Evolutionary conservation across 2,329 filamentous ascomycete genomes (phyloP), one percentile per base, ranked within the genome.

Genomic region (Byssoonygena ceratinophila): DNA sequence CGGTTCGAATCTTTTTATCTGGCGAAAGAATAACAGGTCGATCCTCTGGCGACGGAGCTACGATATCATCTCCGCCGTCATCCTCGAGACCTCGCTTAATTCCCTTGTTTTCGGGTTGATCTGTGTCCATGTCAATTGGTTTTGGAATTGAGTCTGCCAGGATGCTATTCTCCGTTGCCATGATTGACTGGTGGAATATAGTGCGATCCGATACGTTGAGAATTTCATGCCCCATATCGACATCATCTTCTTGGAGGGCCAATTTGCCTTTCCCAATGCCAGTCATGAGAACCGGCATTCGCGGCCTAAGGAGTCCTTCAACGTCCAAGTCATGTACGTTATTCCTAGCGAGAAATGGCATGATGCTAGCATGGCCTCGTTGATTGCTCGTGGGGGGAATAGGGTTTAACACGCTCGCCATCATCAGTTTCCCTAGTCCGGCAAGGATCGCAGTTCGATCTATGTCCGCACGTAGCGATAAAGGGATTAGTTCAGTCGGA

Each of bases 321-420:
- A 92, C 79, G 14, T 77, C 78, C 53, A 79, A 73, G 46, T 83
- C 78, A 9, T 76, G 66, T 0, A 81, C 75, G 60, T 82, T 86
- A 47, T 79, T 76, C 51, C 82, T 77, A 6, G 81, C 79, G 23
- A 96, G 71, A 60, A 94, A 85, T 0, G 91, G 90, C 45, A 95
- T 69, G 45, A 95, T 83, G 65, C 84, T 92, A 25, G 85, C 76
- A 55, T 82, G 79, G 48, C 80, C 77, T 36, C 71, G 72, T 57
- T 80, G 74, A 39, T 83, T 78, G 63, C 82, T 76, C 61, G 79
- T 73, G 62, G 82, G 74, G 57, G 81, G 71, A 66, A 82, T 80
- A 0, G 88, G 87, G 66, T 92, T 88, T 54, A 96, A 72, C 11
- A 94, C 82, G 65, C 87, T 91, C 4, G 88, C 81, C 9, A 92